Evolutionary conservation across 2,329 filamentous ascomycete genomes (phyloP), one percentile per base, ranked within the genome.

Genomic region (Colletotrichum sp.): DNA sequence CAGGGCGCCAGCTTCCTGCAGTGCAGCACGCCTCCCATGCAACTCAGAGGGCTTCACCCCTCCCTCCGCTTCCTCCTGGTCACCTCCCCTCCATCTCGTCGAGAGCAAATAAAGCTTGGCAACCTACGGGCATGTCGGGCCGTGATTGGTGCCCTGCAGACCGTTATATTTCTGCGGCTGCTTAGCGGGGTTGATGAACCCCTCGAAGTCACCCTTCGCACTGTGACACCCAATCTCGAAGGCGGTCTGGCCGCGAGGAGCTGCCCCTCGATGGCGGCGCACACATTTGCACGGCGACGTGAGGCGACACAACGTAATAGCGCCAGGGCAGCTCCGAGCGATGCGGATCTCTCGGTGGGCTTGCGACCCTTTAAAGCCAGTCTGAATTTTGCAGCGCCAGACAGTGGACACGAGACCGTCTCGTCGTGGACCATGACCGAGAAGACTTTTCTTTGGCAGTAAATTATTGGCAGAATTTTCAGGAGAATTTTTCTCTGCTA

Each of bases 111-210:
- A 68, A 68, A 68, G 69, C 73, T 76, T 72, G 69, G 73, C 69
- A 26, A 26, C 18, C 18, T 60, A 68, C 69, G 72, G 63, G 55
- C 24, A 52, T 32, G 62, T 60, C 72, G 70, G n/a, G 55, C 16
- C 59, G 28, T 70, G 71, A 76, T 76, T 75, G 74, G 71, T 70
- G 71, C 65, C 73, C 71, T 76, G 74, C 65, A 66, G 74, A 62
- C 74, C 71, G 74, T 76, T 75, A 52, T 66, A 75, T 66, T 72
- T 65, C 57, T 76, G 65, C 74, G 64, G 71, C 71, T 74, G 64
- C 59, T 69, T 75, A 62, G 74, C 66, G 74, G 74, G 71, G 65
- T 76, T 55, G 57, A 39, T 9, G 18, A 62, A 32, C 71, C 70
- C 44, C 71, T 75, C 74, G 59, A 34, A 6, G 49, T 49, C 24